Percentiles rank a stretch among this genome's conserved stretches.
Conservation (phyloP, 257 asterid species). For the Ocimum tenuiflorum region DNA sequence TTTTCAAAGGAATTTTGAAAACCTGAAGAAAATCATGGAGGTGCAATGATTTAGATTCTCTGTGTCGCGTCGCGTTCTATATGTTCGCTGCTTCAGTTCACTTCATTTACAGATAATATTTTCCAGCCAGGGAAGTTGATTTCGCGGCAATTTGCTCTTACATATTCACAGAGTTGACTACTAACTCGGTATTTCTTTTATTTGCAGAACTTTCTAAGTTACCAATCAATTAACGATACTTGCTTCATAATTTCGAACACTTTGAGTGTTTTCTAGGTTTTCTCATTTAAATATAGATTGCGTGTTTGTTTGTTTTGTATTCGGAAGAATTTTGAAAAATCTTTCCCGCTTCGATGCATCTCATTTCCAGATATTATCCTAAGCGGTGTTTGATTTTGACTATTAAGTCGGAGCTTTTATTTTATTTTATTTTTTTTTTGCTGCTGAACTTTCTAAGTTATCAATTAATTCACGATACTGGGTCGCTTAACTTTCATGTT, state of each 20-base stretch:
- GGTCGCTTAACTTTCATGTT: neutral
- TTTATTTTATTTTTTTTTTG: no score
- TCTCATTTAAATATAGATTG: no score
- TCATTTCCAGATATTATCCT: no score
- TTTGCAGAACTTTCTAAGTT: neutral
- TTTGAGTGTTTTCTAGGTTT: no score
- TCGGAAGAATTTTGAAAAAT: no score
- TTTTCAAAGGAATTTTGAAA: constrained; percentile 1
- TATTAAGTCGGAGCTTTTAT: no score
- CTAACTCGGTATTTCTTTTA: neutral
- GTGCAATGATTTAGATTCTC: neutral
- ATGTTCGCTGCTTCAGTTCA: neutral
- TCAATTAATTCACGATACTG: constrained; percentile 19
- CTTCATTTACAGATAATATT: neutral
- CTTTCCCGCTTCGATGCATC: no score
- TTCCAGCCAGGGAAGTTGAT: neutral
- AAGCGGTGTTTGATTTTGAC: constrained; percentile 17
- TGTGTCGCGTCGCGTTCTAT: neutral
- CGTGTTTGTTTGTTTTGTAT: no score
- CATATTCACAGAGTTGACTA: constrained; percentile 3
- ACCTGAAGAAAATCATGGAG: neutral
- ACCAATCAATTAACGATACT: no score
- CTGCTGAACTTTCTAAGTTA: constrained; percentile 12
- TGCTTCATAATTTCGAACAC: no score
- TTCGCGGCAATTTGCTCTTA: constrained; percentile 4